Percentiles rank a stretch among this genome's conserved stretches.
phyloP scores from a whole-genome alignment of 1,139 yeast genomes.

The Kodamaea sp. region DNA sequence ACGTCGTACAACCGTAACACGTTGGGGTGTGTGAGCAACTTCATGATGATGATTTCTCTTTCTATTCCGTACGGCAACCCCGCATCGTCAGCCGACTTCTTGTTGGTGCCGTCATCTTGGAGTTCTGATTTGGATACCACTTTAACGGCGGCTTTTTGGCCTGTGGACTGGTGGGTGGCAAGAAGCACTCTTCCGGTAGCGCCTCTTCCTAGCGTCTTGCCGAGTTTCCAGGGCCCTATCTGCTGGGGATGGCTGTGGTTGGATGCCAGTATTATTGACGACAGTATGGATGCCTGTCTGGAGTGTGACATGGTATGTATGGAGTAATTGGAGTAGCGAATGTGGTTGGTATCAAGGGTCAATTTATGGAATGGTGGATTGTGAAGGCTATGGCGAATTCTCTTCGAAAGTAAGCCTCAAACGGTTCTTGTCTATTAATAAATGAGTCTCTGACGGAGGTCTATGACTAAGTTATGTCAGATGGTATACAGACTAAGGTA shows the following conservation, averaged over 20 bases:
- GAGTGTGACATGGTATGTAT: slow-evolving; percentile 39
- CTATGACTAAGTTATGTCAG: no score
- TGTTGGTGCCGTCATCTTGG: slow-evolving; percentile 35
- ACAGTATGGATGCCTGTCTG: slow-evolving; percentile 42
- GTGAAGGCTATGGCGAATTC: no score
- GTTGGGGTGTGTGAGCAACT: slow-evolving; percentile 72
- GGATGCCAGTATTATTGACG: slow-evolving; percentile 33
- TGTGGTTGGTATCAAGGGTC: no score
- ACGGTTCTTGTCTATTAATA: no score
- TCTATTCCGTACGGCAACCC: slow-evolving; percentile 81
- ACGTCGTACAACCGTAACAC: slow-evolving; percentile 77
- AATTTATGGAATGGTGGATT: no score
- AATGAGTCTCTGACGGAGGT: no score
- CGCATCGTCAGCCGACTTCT: slow-evolving; percentile 40
- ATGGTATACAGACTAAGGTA: no score
- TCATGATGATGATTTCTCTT: slow-evolving; percentile 82
- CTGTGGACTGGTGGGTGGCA: slow-evolving; percentile 68
- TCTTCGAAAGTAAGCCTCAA: no score
- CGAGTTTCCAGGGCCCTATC: slow-evolving; percentile 81
- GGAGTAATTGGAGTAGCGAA: no score
- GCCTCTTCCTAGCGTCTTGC: slow-evolving; percentile 78
- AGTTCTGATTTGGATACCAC: slow-evolving; percentile 69
- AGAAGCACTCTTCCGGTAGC: slow-evolving; percentile 78
- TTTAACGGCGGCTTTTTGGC: slow-evolving; percentile 79
- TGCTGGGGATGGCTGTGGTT: slow-evolving; percentile 45